Evolutionary conservation across 257 asterid species (phyloP).

Genomic region (Galeopsis tetrahit): DNA sequence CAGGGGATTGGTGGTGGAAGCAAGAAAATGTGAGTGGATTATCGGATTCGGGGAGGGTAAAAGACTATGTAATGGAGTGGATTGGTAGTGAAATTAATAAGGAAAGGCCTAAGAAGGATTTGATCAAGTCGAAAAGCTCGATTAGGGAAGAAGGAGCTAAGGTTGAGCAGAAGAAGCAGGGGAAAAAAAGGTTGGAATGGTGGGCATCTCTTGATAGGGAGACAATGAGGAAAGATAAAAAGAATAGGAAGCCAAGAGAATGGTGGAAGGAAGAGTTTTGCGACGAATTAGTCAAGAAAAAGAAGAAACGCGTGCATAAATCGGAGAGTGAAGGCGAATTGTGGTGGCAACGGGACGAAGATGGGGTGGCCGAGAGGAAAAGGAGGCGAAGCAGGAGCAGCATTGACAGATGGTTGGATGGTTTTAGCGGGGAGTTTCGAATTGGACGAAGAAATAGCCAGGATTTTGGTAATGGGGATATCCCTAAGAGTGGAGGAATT

Average conservation of each 20-base stretch:
- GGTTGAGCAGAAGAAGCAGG: slow-evolving; percentile 56
- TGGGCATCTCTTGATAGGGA: slow-evolving; percentile 70
- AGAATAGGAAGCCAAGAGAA: slow-evolving; percentile 68
- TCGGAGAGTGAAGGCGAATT: slow-evolving; percentile 48
- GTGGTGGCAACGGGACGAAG: slow-evolving; percentile 91
- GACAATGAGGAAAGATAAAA: slow-evolving; percentile 53
- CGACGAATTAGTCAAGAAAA: slow-evolving; percentile 77
- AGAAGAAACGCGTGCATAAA: slow-evolving; percentile 56
- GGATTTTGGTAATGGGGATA: slow-evolving; percentile 73
- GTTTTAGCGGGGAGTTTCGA: slow-evolving; percentile 83
- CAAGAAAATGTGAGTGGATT: slow-evolving; percentile 69
- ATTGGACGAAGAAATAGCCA: slow-evolving; percentile 71
- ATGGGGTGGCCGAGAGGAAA: slow-evolving; percentile 52
- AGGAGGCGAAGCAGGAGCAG: slow-evolving; percentile 65
- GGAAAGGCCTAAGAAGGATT: slow-evolving; percentile 81
- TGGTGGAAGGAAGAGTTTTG: slow-evolving; percentile 99
- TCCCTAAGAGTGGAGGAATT: slow-evolving; percentile 89
- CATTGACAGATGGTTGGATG: slow-evolving; percentile 85
- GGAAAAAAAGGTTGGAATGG: slow-evolving; percentile 83
- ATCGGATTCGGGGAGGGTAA: slow-evolving; percentile 78
- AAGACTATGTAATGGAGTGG: slow-evolving; percentile 97
- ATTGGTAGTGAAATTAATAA: slow-evolving; percentile 86
- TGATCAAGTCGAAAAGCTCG: slow-evolving; percentile 56
- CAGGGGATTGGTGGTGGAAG: slow-evolving; percentile 96
- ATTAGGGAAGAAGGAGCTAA: slow-evolving; percentile 39